phyloP scores from a whole-genome alignment of 176 grass and related monocot genomes.

The Puccinellia tenuiflora region DNA sequence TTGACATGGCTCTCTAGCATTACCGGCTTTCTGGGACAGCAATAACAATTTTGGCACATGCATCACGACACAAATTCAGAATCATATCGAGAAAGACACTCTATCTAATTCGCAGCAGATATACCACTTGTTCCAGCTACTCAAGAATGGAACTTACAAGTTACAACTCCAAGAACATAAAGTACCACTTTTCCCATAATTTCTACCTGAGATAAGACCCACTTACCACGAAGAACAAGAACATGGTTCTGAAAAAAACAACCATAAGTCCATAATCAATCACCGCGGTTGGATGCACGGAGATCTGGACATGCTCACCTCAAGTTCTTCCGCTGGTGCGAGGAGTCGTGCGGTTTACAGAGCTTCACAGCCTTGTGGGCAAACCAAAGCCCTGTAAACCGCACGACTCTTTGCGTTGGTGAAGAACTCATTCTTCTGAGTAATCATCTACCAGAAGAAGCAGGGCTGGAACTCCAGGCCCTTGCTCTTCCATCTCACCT shows the following conservation, averaged over 20 bases:
- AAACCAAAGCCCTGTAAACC: conserved; percentile 9
- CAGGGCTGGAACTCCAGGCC: not conserved
- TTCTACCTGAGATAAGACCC: not conserved
- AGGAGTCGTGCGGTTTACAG: conserved; percentile 9
- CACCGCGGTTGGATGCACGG: not conserved
- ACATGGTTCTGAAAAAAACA: not conserved
- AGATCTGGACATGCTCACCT: not conserved
- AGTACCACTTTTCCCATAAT: not conserved
- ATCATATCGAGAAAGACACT: not conserved
- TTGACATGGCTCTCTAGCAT: not conserved
- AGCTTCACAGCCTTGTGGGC: not conserved
- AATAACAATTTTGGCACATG: not conserved
- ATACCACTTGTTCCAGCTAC: not conserved
- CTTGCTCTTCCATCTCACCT: not conserved
- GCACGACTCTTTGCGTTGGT: not conserved
- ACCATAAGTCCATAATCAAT: not conserved
- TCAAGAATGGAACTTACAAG: not conserved
- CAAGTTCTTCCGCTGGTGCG: not conserved
- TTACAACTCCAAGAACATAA: not conserved
- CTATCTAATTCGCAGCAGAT: not conserved
- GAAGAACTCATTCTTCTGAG: conserved; percentile 16
- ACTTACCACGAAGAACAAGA: not conserved
- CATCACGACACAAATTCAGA: not conserved
- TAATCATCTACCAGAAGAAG: not conserved
- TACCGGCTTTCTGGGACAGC: not conserved